These are phyloP conservation scores for Monotropa hypopitys DNA, from an alignment of 179 eudicot species.

Conservation along the genomic window DNA sequence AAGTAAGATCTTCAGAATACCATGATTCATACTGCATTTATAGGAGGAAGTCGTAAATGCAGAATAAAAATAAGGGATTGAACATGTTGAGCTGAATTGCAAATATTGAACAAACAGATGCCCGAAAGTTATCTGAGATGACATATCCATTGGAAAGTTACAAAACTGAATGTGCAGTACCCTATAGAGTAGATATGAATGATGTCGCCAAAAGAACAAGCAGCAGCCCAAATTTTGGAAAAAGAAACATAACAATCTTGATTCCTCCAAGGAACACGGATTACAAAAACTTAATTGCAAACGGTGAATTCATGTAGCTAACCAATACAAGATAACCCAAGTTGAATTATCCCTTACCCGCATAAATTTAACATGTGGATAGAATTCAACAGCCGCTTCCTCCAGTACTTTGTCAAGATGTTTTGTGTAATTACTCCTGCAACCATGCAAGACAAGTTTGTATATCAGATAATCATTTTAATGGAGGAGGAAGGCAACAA, in stretches of 20 bases:
- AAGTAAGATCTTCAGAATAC: neutral
- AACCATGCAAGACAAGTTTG: conserved; percentile 14
- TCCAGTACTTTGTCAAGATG: conserved; percentile 83
- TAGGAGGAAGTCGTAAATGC: neutral
- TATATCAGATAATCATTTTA: neutral
- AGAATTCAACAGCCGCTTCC: conserved; percentile 78
- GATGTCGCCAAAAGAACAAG: neutral
- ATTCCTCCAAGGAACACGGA: neutral
- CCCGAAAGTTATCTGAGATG: neutral
- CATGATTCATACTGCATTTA: neutral
- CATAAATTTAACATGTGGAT: conserved; percentile 81
- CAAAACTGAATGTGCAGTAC: neutral
- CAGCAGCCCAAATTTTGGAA: neutral
- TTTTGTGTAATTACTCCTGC: conserved; percentile 69
- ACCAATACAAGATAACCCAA: neutral
- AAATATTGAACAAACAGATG: neutral
- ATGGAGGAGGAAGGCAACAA: neutral
- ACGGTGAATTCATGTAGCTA: neutral
- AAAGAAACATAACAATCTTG: neutral
- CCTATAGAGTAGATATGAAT: neutral
- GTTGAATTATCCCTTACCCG: conserved; percentile 41
- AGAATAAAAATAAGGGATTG: neutral
- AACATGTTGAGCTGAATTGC: neutral
- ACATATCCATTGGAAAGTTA: neutral
- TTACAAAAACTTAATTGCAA: neutral